phyloP scores from a whole-genome alignment of 257 asterid genomes.

The Fraxinus cuspidata region DNA sequence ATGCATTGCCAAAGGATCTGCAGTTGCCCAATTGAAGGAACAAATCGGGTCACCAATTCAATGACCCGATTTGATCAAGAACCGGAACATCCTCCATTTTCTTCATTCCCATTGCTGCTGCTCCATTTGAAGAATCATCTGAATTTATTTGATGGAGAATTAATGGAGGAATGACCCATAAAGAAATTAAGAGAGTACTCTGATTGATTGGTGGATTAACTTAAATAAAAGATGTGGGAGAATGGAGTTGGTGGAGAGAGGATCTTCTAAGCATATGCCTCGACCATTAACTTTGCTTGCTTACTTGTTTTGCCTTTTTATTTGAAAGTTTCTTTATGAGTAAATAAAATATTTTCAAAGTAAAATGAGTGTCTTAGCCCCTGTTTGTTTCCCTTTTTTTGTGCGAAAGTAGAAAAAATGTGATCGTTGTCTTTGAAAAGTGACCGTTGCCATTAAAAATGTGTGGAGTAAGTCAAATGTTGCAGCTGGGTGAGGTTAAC shows the following conservation, averaged over 20 bases:
- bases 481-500: no score
- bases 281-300: slow-evolving; percentile 18
- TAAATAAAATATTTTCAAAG: no score
- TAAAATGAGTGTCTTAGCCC: not conserved
- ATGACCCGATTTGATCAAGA: not conserved
- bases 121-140: not conserved
- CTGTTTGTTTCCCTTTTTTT: no score
- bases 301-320: slow-evolving; percentile 3
- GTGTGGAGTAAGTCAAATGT: no score
- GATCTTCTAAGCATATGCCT: slow-evolving; percentile 28
- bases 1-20: slow-evolving; percentile 10
- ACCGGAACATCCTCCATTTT: not conserved
- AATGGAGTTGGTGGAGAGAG: slow-evolving; percentile 13
- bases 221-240: not conserved
- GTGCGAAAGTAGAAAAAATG: no score
- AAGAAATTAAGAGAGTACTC: not conserved
- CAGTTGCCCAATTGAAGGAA: slow-evolving; percentile 2
- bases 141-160: not conserved
- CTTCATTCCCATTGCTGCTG: not conserved
- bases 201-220: not conserved
- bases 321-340: not conserved
- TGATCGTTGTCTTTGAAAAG: no score
- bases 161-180: not conserved
- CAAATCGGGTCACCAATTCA: not conserved
- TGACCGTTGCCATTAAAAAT: no score